Conservation (phyloP, 1,284 basidiomycete species). For the Salmacisia buchloeana region DNA sequence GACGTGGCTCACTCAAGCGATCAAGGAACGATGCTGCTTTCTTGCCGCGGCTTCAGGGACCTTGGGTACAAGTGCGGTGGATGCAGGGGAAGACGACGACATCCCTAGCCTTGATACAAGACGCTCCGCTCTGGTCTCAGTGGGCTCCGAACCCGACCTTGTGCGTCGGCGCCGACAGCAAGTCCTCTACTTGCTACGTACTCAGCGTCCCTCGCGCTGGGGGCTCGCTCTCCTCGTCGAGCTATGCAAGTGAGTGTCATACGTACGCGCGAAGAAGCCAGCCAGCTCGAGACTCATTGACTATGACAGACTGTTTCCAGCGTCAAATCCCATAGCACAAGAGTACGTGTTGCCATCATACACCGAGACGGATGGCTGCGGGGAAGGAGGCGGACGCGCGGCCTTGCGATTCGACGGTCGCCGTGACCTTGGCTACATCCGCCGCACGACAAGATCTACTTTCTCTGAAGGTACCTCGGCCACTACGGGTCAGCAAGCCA, state of each 20-base stretch:
- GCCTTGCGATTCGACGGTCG: constrained; percentile 4
- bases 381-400: constrained; percentile 20
- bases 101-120: too few relatives aligned
- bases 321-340: constrained; percentile 65
- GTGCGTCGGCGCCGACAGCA: not conserved
- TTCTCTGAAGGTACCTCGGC: too few relatives aligned
- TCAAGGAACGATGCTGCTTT: constrained; percentile 82
- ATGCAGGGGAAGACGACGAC: not conserved
- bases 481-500: too few relatives aligned
- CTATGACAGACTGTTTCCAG: constrained; percentile 34
- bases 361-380: constrained; percentile 53
- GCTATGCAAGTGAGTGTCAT: constrained; percentile 61
- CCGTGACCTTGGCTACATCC: too few relatives aligned
- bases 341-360: constrained; percentile 87
- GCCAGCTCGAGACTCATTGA: constrained; percentile 22
- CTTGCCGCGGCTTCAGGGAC: constrained; percentile 52
- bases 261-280: constrained; percentile 14
- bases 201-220: constrained; percentile 28
- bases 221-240: constrained; percentile 61
- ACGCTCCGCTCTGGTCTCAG: not conserved
- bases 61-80: not conserved
- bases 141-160: not conserved
- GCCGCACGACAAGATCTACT: too few relatives aligned
- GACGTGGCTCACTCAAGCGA: constrained; percentile 81
- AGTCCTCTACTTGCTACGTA: not conserved